Base-by-base conservation (phyloP, 495 filamentous ascomycete genomes). In the Talaromyces stipitatus region DNA sequence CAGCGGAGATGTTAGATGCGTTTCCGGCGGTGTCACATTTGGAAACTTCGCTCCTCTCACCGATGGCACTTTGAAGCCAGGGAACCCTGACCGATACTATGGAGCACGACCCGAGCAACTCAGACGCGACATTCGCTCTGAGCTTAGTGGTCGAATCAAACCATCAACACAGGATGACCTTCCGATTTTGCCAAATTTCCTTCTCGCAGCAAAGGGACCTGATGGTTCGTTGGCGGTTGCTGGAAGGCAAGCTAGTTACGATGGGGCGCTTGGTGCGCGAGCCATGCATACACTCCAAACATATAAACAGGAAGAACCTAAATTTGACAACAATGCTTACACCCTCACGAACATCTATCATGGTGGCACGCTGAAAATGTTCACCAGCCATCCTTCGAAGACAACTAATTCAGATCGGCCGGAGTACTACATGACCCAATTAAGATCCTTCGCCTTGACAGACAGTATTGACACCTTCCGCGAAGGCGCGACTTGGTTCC, bases 201-300 rank as follows among this genome's bases (percentile, higher is more conserved):
- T 75, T 61, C 52, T 74, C 2, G 69, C 74, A 45, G 69, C 53
- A 8, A n/a, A n/a, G n/a, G n/a, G n/a, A n/a, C n/a, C n/a, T n/a
- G n/a, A n/a, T n/a, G n/a, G n/a, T n/a, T n/a, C 52, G 11, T 9
- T 58, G 10, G 63, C 57, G 11, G 73, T 74, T 14, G 66, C 63
- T 50, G 28, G 18, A 56, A 65, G 69, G 30, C 74, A 80, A 59
- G 73, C 71, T 33, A 65, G 57, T 43, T 68, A 74, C 61, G 63
- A 75, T 56, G 74, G 76, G 18, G 76, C 75, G 9, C 51, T 73
- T 16, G 77, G 76, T 10, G 75, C 72, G 27, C 72, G 74, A 51
- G 74, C 56, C 28, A 78, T 79, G 65, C 70, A 72, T 45, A 56
- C 52, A 29, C 66, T 81, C 52, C 69, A 74, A 63, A 74, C 66